Percentiles rank a stretch among this genome's conserved stretches.
Evolutionary conservation across 805 yeast genomes (phyloP).

Genomic region (Candida tammaniensis): DNA sequence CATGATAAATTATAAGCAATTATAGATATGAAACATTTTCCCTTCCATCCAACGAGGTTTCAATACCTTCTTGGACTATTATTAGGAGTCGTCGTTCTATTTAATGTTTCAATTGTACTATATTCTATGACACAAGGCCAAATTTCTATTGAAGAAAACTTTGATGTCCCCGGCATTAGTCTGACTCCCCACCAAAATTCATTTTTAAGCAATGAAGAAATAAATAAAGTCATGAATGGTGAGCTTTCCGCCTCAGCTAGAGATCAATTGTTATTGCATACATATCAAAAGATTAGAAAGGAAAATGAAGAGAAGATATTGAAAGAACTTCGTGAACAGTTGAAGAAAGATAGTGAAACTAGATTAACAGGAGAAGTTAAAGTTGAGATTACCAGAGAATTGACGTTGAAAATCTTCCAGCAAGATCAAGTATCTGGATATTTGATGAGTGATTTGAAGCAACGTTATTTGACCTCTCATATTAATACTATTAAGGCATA

Average conservation of each 20-base stretch:
- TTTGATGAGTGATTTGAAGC: slow-evolving; percentile 14
- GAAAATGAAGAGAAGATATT: slow-evolving; percentile 11
- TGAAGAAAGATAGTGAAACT: slow-evolving; percentile 2
- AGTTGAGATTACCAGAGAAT: slow-evolving; percentile 7
- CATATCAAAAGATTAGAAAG: slow-evolving; percentile 10
- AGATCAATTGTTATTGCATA: too few relatives aligned
- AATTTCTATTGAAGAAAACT: too few relatives aligned
- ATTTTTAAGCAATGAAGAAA: too few relatives aligned
- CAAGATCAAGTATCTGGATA: slow-evolving; percentile 12
- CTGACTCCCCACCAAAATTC: too few relatives aligned
- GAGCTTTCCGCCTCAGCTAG: too few relatives aligned
- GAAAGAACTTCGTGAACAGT: slow-evolving; percentile 8
- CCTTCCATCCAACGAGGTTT: not conserved
- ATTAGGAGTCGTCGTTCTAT: not conserved
- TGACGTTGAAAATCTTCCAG: slow-evolving; percentile 14
- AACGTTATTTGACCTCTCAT: slow-evolving; percentile 12
- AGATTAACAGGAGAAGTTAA: slow-evolving; percentile 4
- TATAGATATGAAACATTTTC: too few relatives aligned
- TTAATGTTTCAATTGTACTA: not conserved
- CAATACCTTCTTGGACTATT: not conserved
- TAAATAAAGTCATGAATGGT: too few relatives aligned
- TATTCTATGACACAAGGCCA: too few relatives aligned
- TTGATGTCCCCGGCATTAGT: not conserved
- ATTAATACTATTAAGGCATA: slow-evolving; percentile 9
- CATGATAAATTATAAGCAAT: too few relatives aligned